Percentiles rank a stretch among this genome's conserved stretches.
These are phyloP conservation scores for Conticribra guillardii DNA, from an alignment of 108 stramenopile species.

Conservation along the genomic window DNA sequence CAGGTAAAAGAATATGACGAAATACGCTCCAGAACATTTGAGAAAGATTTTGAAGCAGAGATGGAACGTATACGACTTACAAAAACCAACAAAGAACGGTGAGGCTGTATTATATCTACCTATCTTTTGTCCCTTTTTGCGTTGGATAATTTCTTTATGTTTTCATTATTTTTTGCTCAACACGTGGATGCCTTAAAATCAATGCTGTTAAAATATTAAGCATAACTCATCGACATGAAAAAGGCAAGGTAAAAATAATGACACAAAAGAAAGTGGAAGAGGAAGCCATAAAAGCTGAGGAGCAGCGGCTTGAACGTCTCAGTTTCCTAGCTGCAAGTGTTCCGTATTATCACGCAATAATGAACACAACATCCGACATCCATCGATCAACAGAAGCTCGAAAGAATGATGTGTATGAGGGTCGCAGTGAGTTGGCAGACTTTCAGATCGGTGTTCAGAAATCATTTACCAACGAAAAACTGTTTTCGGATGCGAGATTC, in stretches of 20 bases:
- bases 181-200: too few relatives aligned
- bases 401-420: slow-evolving; percentile 43
- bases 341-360: slow-evolving; percentile 44
- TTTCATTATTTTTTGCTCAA: too few relatives aligned
- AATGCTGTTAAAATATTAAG: slow-evolving; percentile 9
- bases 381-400: slow-evolving; percentile 47
- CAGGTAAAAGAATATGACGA: not conserved
- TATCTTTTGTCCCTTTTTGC: too few relatives aligned
- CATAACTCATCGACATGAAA: slow-evolving; percentile 10
- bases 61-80: not conserved
- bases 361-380: slow-evolving; percentile 31
- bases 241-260: slow-evolving; percentile 7
- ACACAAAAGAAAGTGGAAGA: slow-evolving; percentile 8
- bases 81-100: not conserved
- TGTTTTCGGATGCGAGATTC: slow-evolving; percentile 51
- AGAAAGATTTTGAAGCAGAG: slow-evolving; percentile 13
- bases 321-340: slow-evolving; percentile 43
- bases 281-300: slow-evolving; percentile 25
- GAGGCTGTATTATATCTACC: too few relatives aligned
- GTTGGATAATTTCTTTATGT: too few relatives aligned
- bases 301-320: slow-evolving; percentile 32
- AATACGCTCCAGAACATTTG: not conserved
- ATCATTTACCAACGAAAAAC: slow-evolving; percentile 47
- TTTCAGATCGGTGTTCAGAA: slow-evolving; percentile 43
- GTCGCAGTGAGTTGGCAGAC: slow-evolving; percentile 35